phyloP scores from a whole-genome alignment of 2,329 filamentous ascomycete species.

The Penicillium sp. region DNA sequence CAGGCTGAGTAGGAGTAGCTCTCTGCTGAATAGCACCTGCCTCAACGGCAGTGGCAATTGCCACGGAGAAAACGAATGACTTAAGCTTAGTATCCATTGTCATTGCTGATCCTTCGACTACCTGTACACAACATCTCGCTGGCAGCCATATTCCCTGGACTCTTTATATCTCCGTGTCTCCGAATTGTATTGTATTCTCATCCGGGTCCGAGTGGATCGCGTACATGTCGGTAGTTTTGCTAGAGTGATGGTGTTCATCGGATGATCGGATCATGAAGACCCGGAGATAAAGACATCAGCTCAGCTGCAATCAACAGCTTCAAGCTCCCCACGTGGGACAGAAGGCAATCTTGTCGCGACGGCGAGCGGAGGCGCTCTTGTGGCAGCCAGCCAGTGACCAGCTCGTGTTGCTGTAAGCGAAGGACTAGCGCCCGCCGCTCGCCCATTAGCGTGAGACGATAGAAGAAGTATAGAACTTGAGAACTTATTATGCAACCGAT shows the following conservation, averaged over 20 bases:
- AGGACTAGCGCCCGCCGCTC: neutral
- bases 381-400: neutral
- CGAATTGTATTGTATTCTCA: neutral
- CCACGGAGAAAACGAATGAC: neutral
- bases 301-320: conserved; percentile 14
- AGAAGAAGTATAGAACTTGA: neutral
- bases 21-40: conserved; percentile 5
- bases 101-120: neutral
- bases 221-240: neutral
- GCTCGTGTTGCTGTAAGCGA: conserved; percentile 1
- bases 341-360: conserved; percentile 1
- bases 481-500: conserved; percentile 31
- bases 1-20: conserved; percentile 9
- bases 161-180: neutral
- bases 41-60: conserved; percentile 3
- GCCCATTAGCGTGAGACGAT: neutral
- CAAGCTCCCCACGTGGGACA: conserved; percentile 10
- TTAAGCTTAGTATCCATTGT: conserved; percentile 3
- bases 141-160: neutral
- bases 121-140: neutral
- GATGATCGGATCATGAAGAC: neutral
- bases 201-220: neutral
- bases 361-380: neutral
- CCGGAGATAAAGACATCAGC: neutral
- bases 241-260: neutral